Evolutionary conservation across 2,329 filamentous ascomycete species (phyloP), one percentile per base, ranked within the genome.

Genomic region (Colletotrichum destructivum): DNA sequence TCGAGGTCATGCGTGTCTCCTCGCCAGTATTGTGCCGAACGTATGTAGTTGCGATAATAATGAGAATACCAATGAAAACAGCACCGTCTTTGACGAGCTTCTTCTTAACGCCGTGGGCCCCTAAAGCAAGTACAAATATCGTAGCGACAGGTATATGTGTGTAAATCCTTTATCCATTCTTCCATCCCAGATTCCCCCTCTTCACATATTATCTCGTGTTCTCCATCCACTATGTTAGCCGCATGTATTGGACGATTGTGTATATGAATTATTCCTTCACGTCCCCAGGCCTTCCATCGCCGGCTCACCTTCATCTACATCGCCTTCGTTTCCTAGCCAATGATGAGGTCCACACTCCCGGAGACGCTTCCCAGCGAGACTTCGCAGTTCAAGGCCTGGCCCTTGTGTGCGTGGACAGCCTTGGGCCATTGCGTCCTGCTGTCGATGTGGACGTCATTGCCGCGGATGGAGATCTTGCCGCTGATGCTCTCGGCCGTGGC

Each of bases 381-480:
- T 3, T 38, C n/a, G 26, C 66, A 66, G 4, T 31, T 35, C 55
- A 18, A 57, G 23, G 42, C 7, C 18, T 62, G 75, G 57, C 80
- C 77, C 15, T 75, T 73, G 59, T 77, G 77, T 1, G 82, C 74
- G 9, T 78, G 76, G 40, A 79, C 78, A 55, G 80, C 71, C 18
- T 77, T 77, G 46, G 84, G 56, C 81, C 81, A 84, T 73, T 81
- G 77, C 2, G 61, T 67, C 6, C 79, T 81, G n/a, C 76, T 77
- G 11, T 80, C 76, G 23, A 84, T 74, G 62, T 79, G 73, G 15
- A 89, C 80, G 18, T 81, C 86, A 51, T 83, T 79, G 16, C 88
- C 88, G 23, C 62, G 72, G 9, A 85, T 78, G 2, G 70, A 64
- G 40, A 88, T 78, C 12, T 66, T 73, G 2, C 87, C 87, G 31